phyloP scores from a whole-genome alignment of 2,329 filamentous ascomycete species.

The Diaporthe sp. region DNA sequence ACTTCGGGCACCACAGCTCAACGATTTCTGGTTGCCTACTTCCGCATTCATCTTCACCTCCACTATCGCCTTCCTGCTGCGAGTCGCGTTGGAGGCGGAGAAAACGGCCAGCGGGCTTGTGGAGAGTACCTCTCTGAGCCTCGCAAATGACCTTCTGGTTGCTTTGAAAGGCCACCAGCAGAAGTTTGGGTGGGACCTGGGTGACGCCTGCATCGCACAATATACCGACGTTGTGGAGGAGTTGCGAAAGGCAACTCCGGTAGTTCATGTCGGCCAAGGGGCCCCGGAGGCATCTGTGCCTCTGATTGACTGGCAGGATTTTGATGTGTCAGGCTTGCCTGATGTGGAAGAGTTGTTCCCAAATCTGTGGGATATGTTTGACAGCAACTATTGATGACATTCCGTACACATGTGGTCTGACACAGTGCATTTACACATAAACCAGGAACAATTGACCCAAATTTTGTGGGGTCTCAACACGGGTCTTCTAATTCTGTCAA shows the following conservation, averaged over 20 bases:
- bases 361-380: constrained; percentile 38
- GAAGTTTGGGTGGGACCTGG: constrained; percentile 62
- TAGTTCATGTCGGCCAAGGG: not conserved
- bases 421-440: not conserved
- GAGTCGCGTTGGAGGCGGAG: constrained; percentile 62
- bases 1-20: constrained; percentile 57
- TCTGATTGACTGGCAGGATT: constrained; percentile 13
- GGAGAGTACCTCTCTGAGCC: constrained; percentile 56
- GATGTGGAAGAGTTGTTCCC: constrained; percentile 34
- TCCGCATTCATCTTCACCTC: constrained; percentile 63
- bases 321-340: constrained; percentile 7
- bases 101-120: constrained; percentile 52
- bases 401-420: not conserved
- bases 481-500: not conserved
- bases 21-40: constrained; percentile 65
- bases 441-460: too few relatives aligned
- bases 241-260: constrained; percentile 48
- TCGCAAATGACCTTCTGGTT: constrained; percentile 58
- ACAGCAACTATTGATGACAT: constrained; percentile 7
- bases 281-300: not conserved
- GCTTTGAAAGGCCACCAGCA: constrained; percentile 57
- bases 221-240: constrained; percentile 63
- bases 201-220: constrained; percentile 63
- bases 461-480: too few relatives aligned
- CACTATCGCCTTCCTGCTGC: constrained; percentile 64